These are phyloP conservation scores for Jimgerdemannia lactiflua DNA, from an alignment of 192 early-diverging fungal genomes.

Conservation along the genomic window DNA sequence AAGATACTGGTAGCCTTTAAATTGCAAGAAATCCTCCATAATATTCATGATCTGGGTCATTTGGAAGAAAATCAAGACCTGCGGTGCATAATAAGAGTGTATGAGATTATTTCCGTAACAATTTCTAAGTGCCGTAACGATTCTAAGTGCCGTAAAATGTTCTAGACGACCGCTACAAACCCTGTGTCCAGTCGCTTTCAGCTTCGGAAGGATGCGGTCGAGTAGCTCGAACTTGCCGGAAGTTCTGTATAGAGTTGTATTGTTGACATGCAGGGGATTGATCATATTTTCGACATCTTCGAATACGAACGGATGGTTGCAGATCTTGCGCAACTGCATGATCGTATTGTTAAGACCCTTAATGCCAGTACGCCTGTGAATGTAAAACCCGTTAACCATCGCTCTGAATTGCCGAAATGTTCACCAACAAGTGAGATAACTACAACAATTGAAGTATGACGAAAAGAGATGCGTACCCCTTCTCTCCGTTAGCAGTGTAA, in stretches of 20 bases:
- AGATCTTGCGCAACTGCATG: constrained; percentile 98
- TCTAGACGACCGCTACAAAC: constrained; percentile 47
- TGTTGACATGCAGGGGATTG: constrained; percentile 68
- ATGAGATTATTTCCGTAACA: too few species aligned
- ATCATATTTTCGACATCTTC: constrained; percentile 85
- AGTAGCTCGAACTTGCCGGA: constrained; percentile 97
- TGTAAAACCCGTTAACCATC: background rate
- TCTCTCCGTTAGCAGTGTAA: constrained; percentile 60
- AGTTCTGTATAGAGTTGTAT: constrained; percentile 76
- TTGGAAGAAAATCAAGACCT: constrained; percentile 79
- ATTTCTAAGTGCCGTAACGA: too few species aligned
- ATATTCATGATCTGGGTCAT: constrained; percentile 94
- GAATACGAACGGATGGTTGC: constrained; percentile 99
- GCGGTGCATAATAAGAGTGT: background rate
- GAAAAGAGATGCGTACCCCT: constrained; percentile 39
- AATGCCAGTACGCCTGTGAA: constrained; percentile 45
- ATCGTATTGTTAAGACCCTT: constrained; percentile 93
- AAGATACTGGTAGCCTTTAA: constrained; percentile 67
- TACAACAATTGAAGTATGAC: background rate
- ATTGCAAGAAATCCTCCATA: constrained; percentile 92
- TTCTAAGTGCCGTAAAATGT: too few species aligned
- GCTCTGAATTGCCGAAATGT: background rate
- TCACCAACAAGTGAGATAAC: background rate
- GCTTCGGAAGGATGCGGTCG: constrained; percentile 93
- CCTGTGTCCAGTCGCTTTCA: constrained; percentile 76